Conservation (phyloP, 1,284 basidiomycete species). For the Exobasidium rhododendri region DNA sequence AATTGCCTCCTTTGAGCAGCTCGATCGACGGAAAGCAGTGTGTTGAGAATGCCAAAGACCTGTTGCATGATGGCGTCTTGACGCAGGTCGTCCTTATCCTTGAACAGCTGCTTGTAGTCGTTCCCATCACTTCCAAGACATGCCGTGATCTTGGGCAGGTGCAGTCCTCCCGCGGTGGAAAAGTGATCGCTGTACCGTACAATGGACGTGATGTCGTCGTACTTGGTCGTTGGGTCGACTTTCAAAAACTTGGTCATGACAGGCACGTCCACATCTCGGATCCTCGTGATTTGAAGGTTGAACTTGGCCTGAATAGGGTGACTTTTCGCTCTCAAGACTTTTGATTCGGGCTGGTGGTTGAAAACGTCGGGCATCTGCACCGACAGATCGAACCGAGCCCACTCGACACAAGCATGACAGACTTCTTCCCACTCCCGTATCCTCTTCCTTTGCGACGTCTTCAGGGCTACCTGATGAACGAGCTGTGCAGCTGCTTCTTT, state of each 20-base stretch:
- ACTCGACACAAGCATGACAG: conserved; percentile 72
- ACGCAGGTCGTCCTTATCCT: conserved; percentile 81
- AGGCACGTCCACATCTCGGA: conserved; percentile 58
- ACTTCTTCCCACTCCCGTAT: conserved; percentile 66
- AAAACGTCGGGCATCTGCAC: conserved; percentile 33
- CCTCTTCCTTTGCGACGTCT: conserved; percentile 57
- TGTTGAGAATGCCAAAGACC: conserved; percentile 86
- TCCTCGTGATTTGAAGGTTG: conserved; percentile 23
- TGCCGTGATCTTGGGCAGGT: conserved; percentile 74
- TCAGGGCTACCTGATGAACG: conserved; percentile 63
- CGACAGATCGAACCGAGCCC: conserved; percentile 68
- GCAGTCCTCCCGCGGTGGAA: conserved; percentile 72
- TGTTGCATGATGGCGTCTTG: conserved; percentile 99
- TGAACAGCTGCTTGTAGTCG: conserved; percentile 81
- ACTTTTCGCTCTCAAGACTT: neutral
- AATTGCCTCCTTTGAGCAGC: conserved; percentile 73
- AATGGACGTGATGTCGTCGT: conserved; percentile 57
- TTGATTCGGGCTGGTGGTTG: neutral
- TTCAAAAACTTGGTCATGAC: conserved; percentile 72
- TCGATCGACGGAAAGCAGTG: conserved; percentile 69
- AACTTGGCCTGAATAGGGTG: neutral
- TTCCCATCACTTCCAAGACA: conserved; percentile 71
- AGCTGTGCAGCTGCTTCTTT: conserved; percentile 68
- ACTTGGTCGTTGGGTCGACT: conserved; percentile 65
- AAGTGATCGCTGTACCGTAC: conserved; percentile 62